A percentile compares a stretch with the other conserved stretches of the same genome.
phyloP scores from a whole-genome alignment of 148 eudicot genomes.

The Camellia granthamiana region DNA sequence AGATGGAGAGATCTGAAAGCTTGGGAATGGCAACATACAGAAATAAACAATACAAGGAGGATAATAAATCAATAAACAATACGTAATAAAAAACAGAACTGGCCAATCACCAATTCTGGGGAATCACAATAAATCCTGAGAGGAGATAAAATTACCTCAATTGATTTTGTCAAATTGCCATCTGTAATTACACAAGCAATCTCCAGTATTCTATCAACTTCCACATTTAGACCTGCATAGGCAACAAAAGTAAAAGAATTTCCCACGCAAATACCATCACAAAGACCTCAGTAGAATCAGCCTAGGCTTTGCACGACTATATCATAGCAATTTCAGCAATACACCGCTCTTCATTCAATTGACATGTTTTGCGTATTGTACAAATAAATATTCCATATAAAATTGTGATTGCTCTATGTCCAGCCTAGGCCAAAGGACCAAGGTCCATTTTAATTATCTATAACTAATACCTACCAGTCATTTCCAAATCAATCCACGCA shows the following conservation, averaged over 20 bases:
- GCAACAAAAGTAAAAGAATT: conserved; percentile 1
- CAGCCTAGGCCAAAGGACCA: not conserved
- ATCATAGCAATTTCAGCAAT: not conserved
- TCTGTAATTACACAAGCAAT: conserved; percentile 89
- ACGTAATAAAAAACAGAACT: not conserved
- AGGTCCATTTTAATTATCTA: not conserved
- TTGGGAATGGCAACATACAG: not conserved
- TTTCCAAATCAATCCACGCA: conserved; percentile 91
- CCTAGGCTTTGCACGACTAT: not conserved
- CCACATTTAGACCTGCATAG: conserved; percentile 68
- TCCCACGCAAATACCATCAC: not conserved
- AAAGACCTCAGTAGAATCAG: not conserved
- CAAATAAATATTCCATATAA: not conserved
- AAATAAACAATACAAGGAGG: not conserved
- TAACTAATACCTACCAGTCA: conserved; percentile 56
- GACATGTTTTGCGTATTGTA: not conserved
- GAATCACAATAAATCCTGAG: not conserved
- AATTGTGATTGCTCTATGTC: not conserved
- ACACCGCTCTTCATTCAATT: not conserved
- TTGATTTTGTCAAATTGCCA: conserved; percentile 68
- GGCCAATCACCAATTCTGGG: not conserved
- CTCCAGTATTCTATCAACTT: conserved; percentile 85
- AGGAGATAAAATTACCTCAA: conserved; percentile 51
- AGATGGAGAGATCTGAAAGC: not conserved
- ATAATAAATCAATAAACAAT: not conserved